Evolutionary conservation across 192 early-diverging fungal species (phyloP).

Genomic region (Coemansia sp.): DNA sequence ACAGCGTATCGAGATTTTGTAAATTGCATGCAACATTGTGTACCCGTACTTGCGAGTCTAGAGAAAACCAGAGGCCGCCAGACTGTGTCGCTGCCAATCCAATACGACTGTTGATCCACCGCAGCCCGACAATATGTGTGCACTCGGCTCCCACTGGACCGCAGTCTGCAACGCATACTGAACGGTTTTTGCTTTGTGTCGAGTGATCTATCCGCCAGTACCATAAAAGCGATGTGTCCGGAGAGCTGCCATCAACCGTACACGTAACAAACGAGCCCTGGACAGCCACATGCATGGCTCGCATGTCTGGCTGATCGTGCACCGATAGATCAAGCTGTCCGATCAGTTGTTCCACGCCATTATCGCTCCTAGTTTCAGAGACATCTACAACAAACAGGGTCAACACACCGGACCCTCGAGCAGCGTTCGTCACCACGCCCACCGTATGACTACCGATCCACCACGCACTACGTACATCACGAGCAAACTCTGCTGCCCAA

Average conservation of each 20-base stretch:
- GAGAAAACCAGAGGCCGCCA: conserved; percentile 25
- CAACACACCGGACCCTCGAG: conserved; percentile 2
- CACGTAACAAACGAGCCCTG: conserved; percentile 12
- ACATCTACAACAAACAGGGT: conserved; percentile 16
- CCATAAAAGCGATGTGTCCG: conserved; percentile 9
- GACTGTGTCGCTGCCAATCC: conserved; percentile 25
- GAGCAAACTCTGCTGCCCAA: conserved; percentile 7
- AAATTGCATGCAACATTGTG: neutral
- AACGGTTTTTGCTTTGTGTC: neutral
- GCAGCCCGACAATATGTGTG: conserved; percentile 14
- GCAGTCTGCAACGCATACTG: neutral
- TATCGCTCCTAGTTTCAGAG: neutral
- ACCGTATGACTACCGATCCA: conserved; percentile 17
- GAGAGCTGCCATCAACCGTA: neutral
- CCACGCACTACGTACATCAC: conserved; percentile 28
- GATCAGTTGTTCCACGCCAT: neutral
- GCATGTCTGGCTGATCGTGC: neutral
- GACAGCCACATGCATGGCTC: conserved; percentile 2
- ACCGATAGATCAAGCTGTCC: neutral
- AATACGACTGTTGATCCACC: conserved; percentile 16
- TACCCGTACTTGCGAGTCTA: conserved; percentile 1
- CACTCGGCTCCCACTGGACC: neutral
- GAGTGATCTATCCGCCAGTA: conserved; percentile 21
- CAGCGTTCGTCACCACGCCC: conserved; percentile 16
- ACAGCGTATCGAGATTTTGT: conserved; percentile 6